Evolutionary conservation across 2,329 filamentous ascomycete species (phyloP).

Genomic region (Colletotrichum sublineola): DNA sequence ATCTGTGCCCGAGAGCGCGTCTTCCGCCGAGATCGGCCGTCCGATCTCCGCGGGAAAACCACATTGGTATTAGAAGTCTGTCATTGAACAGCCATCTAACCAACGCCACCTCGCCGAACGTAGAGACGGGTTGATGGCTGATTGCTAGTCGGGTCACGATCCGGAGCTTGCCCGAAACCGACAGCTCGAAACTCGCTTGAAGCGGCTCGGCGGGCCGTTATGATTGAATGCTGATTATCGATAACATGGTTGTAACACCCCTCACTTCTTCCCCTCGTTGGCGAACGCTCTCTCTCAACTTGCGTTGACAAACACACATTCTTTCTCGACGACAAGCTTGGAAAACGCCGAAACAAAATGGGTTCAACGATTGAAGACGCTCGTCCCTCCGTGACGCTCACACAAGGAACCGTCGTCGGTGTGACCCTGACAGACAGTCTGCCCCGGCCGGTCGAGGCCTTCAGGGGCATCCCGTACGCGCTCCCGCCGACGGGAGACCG

Average conservation of each 20-base stretch:
- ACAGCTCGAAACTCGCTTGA: background rate
- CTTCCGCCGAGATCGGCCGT: conserved; percentile 34
- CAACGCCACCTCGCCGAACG: conserved; percentile 12
- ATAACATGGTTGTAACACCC: background rate
- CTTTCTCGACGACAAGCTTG: background rate
- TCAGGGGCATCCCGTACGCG: conserved; percentile 66
- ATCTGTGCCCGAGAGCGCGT: conserved; percentile 25
- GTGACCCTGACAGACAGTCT: conserved; percentile 50
- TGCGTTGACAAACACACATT: background rate
- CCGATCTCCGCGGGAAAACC: conserved; percentile 33
- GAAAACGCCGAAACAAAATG: conserved; percentile 7
- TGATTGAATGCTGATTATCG: conserved; percentile 10
- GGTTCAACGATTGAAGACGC: conserved; percentile 27
- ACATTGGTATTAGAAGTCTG: conserved; percentile 2
- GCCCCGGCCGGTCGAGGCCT: conserved; percentile 62
- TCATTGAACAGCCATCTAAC: conserved; percentile 27
- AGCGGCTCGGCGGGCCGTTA: conserved; percentile 15
- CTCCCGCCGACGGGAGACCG: conserved; percentile 48
- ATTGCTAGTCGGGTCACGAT: background rate
- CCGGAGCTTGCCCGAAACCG: conserved; percentile 3
- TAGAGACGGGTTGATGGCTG: background rate
- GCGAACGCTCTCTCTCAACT: background rate
- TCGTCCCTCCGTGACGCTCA: conserved; percentile 45
- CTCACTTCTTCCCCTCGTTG: background rate
- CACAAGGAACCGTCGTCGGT: conserved; percentile 58